These are phyloP conservation scores for Apiospora marii DNA, from an alignment of 2,329 filamentous ascomycete species.

Conservation along the genomic window DNA sequence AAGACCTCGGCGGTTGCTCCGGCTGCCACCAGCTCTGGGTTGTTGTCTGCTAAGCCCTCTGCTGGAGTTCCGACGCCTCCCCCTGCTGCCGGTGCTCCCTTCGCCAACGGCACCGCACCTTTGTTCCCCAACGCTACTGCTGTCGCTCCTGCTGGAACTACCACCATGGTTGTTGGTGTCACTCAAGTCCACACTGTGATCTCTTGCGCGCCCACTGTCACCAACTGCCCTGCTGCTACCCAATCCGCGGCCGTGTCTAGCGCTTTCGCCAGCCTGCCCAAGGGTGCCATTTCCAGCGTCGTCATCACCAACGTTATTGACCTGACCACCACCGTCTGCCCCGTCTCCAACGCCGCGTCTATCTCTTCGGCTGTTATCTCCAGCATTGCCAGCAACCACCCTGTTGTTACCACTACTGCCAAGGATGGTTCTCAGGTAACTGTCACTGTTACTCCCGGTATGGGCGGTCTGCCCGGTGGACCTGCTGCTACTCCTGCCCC, in stretches of 20 bases:
- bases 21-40: not conserved
- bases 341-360: constrained; percentile 36
- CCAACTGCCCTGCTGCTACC: constrained; percentile 37
- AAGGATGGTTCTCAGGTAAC: constrained; percentile 31
- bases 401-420: constrained; percentile 16
- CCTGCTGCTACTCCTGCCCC: constrained; percentile 15
- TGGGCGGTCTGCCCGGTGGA: not conserved
- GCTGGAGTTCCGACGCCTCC: constrained; percentile 3
- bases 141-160: not conserved
- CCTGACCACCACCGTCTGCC: constrained; percentile 41
- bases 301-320: constrained; percentile 38
- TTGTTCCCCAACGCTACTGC: constrained; percentile 21
- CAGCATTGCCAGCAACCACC: constrained; percentile 28
- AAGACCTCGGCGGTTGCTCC: not conserved
- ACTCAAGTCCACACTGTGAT: constrained; percentile 39
- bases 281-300: constrained; percentile 37
- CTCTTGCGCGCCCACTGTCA: constrained; percentile 38
- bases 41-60: constrained; percentile 15
- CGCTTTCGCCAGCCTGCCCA: constrained; percentile 33
- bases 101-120: constrained; percentile 20
- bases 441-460: constrained; percentile 26
- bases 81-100: constrained; percentile 5
- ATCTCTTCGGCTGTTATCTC: constrained; percentile 38
- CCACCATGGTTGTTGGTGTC: constrained; percentile 29
- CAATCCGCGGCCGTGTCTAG: constrained; percentile 35